These are phyloP conservation scores for Aspergillus versicolor DNA, from an alignment of 2,329 filamentous ascomycete genomes.

Conservation along the genomic window DNA sequence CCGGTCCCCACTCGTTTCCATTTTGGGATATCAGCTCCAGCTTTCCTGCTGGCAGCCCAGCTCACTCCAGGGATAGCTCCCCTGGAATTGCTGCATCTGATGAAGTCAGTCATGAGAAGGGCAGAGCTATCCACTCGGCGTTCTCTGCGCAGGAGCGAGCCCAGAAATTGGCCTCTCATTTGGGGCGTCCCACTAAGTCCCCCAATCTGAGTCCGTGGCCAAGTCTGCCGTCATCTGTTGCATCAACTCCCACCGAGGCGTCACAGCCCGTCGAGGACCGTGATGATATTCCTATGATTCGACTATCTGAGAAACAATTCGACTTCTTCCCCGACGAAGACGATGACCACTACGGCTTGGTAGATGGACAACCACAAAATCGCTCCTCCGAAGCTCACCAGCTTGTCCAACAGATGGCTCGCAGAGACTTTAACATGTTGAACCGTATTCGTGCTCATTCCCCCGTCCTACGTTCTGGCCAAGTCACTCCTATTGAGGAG, in stretches of 20 bases:
- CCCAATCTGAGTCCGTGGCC: slow-evolving; percentile 29
- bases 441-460: slow-evolving; percentile 33
- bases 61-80: slow-evolving; percentile 25
- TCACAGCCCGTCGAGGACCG: slow-evolving; percentile 28
- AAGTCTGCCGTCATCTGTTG: slow-evolving; percentile 30
- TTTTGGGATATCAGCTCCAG: slow-evolving; percentile 27
- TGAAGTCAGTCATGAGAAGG: slow-evolving; percentile 37
- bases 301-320: slow-evolving; percentile 32
- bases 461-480: slow-evolving; percentile 34
- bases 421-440: slow-evolving; percentile 32
- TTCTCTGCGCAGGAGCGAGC: slow-evolving; percentile 36
- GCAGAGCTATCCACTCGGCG: slow-evolving; percentile 33
- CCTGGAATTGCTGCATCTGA: slow-evolving; percentile 20
- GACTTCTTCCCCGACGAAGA: slow-evolving; percentile 32
- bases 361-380: slow-evolving; percentile 28
- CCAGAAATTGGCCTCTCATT: slow-evolving; percentile 34
- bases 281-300: slow-evolving; percentile 38
- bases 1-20: slow-evolving; percentile 22
- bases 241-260: slow-evolving; percentile 30
- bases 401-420: slow-evolving; percentile 39
- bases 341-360: slow-evolving; percentile 31
- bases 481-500: slow-evolving; percentile 35
- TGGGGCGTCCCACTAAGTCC: slow-evolving; percentile 31
- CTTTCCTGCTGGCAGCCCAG: slow-evolving; percentile 30
- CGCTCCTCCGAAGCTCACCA: slow-evolving; percentile 32